A percentile compares a stretch with the other conserved stretches of the same genome.
Evolutionary conservation across 208 protist species (phyloP).

Genomic region (Angomonas desouzai): DNA sequence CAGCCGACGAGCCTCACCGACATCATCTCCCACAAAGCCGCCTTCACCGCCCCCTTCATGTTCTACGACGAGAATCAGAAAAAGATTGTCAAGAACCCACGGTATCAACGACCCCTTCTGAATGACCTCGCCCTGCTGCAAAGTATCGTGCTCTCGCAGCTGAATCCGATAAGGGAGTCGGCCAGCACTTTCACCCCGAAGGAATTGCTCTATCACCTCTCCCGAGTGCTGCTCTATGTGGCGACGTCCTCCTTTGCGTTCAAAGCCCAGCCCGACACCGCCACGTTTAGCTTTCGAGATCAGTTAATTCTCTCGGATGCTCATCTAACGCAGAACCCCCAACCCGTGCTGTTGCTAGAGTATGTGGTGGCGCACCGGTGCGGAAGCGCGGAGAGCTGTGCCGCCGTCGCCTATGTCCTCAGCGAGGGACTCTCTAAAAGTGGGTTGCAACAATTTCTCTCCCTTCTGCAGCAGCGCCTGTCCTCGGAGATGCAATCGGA

Average conservation of each 20-base stretch:
- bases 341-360: conserved; percentile 39
- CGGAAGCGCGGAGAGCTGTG: conserved; percentile 15
- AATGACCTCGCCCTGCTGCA: conserved; percentile 40
- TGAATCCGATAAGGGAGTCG: conserved; percentile 25
- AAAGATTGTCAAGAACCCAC: conserved; percentile 42
- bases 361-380: conserved; percentile 28
- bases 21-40: conserved; percentile 16
- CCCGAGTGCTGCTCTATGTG: conserved; percentile 39
- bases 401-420: conserved; percentile 43
- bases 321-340: conserved; percentile 24
- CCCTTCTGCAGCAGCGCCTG: conserved; percentile 33
- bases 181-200: conserved; percentile 34
- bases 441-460: conserved; percentile 22
- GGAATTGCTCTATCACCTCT: conserved; percentile 44
- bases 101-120: conserved; percentile 31
- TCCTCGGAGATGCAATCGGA: conserved; percentile 16
- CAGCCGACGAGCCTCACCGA: neutral
- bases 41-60: conserved; percentile 53
- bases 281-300: conserved; percentile 15
- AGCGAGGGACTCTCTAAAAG: conserved; percentile 35
- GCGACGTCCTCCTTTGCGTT: conserved; percentile 36
- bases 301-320: neutral
- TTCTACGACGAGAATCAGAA: conserved; percentile 36
- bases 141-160: conserved; percentile 32
- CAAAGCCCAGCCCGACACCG: conserved; percentile 15